Evolutionary conservation across 1,284 basidiomycete genomes (phyloP), one percentile per base, ranked within the genome.

Genomic region (Singerocomus inundabilis): DNA sequence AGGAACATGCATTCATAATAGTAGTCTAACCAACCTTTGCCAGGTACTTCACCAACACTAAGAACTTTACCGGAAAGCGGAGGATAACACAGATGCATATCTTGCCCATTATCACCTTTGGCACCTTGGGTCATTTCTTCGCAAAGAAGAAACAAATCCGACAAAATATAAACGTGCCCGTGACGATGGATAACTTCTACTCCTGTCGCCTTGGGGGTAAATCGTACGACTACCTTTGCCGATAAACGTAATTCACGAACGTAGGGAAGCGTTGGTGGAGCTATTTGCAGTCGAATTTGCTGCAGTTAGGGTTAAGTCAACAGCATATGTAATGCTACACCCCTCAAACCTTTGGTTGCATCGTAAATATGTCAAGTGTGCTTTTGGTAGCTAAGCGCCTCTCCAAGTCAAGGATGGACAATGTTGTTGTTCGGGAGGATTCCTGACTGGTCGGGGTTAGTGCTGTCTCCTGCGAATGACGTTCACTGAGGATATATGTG

Each of bases 61-160:
- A 98, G 74, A 62, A 98, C 93, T 68, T 98, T 98, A 5, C 94
- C 95, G 8, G 97, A 89, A 44, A 99, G 73, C 4, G 97, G 97
- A 18, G 97, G 97, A 72, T 97, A 99, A 56, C 89, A 82, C 45
- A 99, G 74, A 85, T 88, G 93, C 85, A 97, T 91, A 64, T 98
- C 93, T 7, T 85, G 78, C 47, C 83, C 84, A 52, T 77, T 77
- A 28, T 73, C 72, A 8, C 72, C 80, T 39, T 72, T 67, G 46
- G 74, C 62, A 44, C 82, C 78, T 15, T 74, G 76, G 2, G 80
- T 70, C 82, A 94, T 93, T 60, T 82, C 78, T 67, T 95, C 92
- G 56, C 89, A 93, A 26, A 98, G 72, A 47, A 98, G 74, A 68
- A 98, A 92, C 15, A 98, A 73, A 64, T 99, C 96, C 8, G 94